A percentile compares a stretch with the other conserved stretches of the same genome.
Evolutionary conservation across 495 filamentous ascomycete species (phyloP).

Genomic region (Umbilicaria muhlenbergii): DNA sequence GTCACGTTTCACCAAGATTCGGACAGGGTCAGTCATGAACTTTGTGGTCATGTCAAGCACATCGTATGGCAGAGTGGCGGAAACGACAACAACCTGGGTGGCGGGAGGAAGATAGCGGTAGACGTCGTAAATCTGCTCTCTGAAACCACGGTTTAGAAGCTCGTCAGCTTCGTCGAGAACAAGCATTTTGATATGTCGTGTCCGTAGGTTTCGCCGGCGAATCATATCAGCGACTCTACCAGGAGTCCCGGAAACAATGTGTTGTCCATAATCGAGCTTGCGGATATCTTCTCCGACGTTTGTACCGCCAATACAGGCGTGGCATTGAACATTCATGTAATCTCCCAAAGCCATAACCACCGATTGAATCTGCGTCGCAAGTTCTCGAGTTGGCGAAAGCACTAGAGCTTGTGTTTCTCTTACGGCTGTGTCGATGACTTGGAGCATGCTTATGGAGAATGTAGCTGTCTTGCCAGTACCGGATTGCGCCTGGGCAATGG

Average conservation of each 20-base stretch:
- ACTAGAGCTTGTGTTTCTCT: slow-evolving; percentile 89
- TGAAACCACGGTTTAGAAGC: slow-evolving; percentile 79
- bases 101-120: slow-evolving; percentile 92
- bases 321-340: slow-evolving; percentile 99
- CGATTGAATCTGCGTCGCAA: slow-evolving; percentile 95
- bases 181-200: slow-evolving; percentile 95
- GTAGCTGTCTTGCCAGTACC: slow-evolving; percentile 99
- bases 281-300: slow-evolving; percentile 95
- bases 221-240: slow-evolving; percentile 99
- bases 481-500: slow-evolving; percentile 97
- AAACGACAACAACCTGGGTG: slow-evolving; percentile 95
- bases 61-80: slow-evolving; percentile 93
- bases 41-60: slow-evolving; percentile 99
- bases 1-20: slow-evolving; percentile 98
- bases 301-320: slow-evolving; percentile 96
- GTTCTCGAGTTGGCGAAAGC: slow-evolving; percentile 93
- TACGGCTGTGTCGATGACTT: slow-evolving; percentile 75
- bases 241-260: slow-evolving; percentile 91
- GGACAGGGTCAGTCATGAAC: slow-evolving; percentile 98
- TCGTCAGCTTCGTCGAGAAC: slow-evolving; percentile 98
- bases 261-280: slow-evolving; percentile 90
- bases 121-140: slow-evolving; percentile 98
- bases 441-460: slow-evolving; percentile 93
- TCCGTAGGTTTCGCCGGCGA: slow-evolving; percentile 83
- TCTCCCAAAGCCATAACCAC: slow-evolving; percentile 95